phyloP scores from a whole-genome alignment of 192 early-diverging fungal species.

The Backusella macrospora region DNA sequence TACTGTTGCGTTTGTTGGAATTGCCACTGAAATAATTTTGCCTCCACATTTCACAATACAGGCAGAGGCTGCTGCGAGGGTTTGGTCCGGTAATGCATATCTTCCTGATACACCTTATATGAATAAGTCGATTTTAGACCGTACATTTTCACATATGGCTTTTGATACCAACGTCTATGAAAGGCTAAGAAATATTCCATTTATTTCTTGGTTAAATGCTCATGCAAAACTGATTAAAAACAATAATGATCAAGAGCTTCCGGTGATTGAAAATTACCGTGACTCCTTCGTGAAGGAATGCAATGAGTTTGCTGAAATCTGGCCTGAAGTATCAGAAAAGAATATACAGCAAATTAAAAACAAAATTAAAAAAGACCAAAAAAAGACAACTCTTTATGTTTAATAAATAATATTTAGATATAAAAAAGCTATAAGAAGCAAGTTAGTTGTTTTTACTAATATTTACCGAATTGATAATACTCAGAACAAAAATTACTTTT shows the following conservation, averaged over 20 bases:
- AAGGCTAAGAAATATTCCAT: background rate
- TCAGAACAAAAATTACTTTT: too few relatives aligned
- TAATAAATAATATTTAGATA: background rate
- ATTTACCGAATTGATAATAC: too few relatives aligned
- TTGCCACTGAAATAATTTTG: background rate
- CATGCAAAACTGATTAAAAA: conserved; percentile 16
- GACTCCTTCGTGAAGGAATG: background rate
- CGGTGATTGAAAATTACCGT: background rate
- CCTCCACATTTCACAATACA: conserved; percentile 23
- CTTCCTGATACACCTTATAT: conserved; percentile 18
- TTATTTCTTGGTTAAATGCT: conserved; percentile 25
- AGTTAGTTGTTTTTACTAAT: too few relatives aligned
- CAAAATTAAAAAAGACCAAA: background rate
- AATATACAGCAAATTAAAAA: background rate
- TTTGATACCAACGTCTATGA: background rate
- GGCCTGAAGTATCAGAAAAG: background rate
- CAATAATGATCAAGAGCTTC: background rate
- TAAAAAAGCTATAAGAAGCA: background rate
- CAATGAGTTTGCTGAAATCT: background rate
- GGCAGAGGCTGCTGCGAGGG: conserved; percentile 17
- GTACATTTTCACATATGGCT: background rate
- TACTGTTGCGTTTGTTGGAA: conserved; percentile 29
- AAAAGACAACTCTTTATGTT: background rate
- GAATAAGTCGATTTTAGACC: background rate
- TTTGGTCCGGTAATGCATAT: conserved; percentile 29